These are phyloP conservation scores for Geotrichum klebahnii DNA, from an alignment of 1,139 yeast species.

Conservation along the genomic window DNA sequence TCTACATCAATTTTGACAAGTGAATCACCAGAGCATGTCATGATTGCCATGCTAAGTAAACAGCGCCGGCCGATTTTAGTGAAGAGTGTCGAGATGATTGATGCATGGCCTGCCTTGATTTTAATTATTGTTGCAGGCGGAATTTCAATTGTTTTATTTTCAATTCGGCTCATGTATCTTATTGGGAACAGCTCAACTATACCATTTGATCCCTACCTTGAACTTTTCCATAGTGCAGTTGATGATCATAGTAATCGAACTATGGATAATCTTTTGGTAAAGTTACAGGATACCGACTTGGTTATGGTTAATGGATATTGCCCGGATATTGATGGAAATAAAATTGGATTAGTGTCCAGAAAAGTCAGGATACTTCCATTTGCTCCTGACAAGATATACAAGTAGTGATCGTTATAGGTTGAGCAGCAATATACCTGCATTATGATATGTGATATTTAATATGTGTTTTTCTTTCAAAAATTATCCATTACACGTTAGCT, in stretches of 20 bases:
- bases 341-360: slow-evolving; percentile 6
- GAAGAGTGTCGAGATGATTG: slow-evolving; percentile 3
- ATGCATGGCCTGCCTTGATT: slow-evolving; percentile 9
- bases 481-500: no score
- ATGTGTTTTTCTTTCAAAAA: no score
- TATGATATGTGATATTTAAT: no score
- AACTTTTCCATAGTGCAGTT: slow-evolving; percentile 5
- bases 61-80: not conserved
- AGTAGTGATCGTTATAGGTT: no score
- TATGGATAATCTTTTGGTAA: slow-evolving; percentile 1
- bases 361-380: not conserved
- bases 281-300: slow-evolving; percentile 9
- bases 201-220: slow-evolving; percentile 8
- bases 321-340: slow-evolving; percentile 7
- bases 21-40: slow-evolving; percentile 3
- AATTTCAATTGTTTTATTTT: not conserved
- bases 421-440: no score
- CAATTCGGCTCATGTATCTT: not conserved
- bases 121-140: slow-evolving; percentile 2
- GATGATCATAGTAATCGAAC: not conserved
- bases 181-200: not conserved
- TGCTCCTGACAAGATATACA: not conserved
- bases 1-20: slow-evolving; percentile 4
- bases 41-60: slow-evolving; percentile 7
- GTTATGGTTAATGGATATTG: slow-evolving; percentile 12